Evolutionary conservation across 2,329 filamentous ascomycete species (phyloP).

Genomic region (Aspergillus ruber): DNA sequence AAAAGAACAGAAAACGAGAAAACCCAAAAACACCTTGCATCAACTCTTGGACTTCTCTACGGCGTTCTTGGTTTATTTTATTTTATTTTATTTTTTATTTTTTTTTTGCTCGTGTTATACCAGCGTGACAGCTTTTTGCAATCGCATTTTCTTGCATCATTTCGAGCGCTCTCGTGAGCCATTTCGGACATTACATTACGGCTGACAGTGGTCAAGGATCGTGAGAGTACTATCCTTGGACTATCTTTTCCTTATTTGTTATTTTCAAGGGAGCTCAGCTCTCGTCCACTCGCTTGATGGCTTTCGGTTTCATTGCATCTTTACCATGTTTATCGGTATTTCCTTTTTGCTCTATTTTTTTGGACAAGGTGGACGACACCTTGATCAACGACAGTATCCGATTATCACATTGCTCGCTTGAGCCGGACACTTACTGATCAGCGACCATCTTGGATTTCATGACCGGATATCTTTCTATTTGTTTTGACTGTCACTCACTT

Average conservation of each 20-base stretch:
- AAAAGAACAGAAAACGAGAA: background rate
- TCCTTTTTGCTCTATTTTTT: background rate
- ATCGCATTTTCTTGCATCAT: slow-evolving; percentile 7
- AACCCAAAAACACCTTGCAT: background rate
- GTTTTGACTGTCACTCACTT: slow-evolving; percentile 8
- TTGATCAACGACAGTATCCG: too few relatives aligned
- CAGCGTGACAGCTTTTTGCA: slow-evolving; percentile 7
- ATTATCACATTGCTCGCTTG: slow-evolving; percentile 1
- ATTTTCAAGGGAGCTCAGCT: slow-evolving; percentile 1
- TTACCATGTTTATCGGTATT: slow-evolving; percentile 1
- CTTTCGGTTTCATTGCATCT: slow-evolving; percentile 6
- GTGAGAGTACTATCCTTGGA: background rate
- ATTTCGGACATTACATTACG: background rate
- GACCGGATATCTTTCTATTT: slow-evolving; percentile 16
- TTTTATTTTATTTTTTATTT: too few relatives aligned
- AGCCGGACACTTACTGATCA: slow-evolving; percentile 7
- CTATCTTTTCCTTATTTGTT: background rate
- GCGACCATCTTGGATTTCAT: slow-evolving; percentile 5
- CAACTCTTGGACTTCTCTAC: slow-evolving; percentile 5
- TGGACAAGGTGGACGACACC: too few relatives aligned
- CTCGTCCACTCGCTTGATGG: slow-evolving; percentile 14
- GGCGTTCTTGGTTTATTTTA: slow-evolving; percentile 21
- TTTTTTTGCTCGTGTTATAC: slow-evolving; percentile 9
- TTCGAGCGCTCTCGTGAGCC: slow-evolving; percentile 10
- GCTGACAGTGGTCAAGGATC: background rate